Evolutionary conservation across 2,329 filamentous ascomycete species (phyloP).

Genomic region (Sclerotiophoma versabilis): DNA sequence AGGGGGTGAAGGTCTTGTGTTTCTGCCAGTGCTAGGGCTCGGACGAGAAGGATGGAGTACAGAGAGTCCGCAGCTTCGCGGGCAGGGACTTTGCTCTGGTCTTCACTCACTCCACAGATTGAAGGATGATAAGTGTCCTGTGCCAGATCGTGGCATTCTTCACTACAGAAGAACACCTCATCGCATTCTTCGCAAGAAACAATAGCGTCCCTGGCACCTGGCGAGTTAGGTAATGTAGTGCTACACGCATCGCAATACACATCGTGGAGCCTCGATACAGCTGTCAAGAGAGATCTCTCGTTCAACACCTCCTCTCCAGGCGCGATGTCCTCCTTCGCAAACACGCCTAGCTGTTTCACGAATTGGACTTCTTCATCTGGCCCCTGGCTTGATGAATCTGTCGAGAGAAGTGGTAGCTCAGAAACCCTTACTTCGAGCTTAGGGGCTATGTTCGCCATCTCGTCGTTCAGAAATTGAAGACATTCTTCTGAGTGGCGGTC

Average conservation of each 20-base stretch:
- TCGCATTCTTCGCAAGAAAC: conserved; percentile 63
- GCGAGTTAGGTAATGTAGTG: conserved; percentile 65
- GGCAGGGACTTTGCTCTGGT: conserved; percentile 62
- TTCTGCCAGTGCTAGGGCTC: conserved; percentile 66
- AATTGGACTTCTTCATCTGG: conserved; percentile 61
- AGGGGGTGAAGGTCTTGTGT: conserved; percentile 66
- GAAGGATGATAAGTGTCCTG: conserved; percentile 64
- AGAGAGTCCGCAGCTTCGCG: conserved; percentile 66
- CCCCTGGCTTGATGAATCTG: conserved; percentile 33
- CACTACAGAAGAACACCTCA: conserved; percentile 67
- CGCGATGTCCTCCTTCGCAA: conserved; percentile 80
- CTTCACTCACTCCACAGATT: conserved; percentile 62
- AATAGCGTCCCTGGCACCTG: conserved; percentile 26
- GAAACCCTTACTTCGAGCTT: conserved; percentile 82
- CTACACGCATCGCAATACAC: conserved; percentile 90
- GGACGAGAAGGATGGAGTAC: conserved; percentile 66
- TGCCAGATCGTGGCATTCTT: conserved; percentile 63
- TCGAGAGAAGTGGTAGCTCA: conserved; percentile 71
- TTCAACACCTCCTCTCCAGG: conserved; percentile 78
- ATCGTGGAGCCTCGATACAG: conserved; percentile 87
- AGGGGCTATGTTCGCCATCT: conserved; percentile 73
- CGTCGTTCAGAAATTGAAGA: conserved; percentile 73
- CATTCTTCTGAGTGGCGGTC: conserved; percentile 62
- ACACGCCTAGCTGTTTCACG: conserved; percentile 84
- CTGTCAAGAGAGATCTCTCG: conserved; percentile 87